Base-by-base conservation (phyloP, 306 rosid genomes). In the Prunus mira region DNA sequence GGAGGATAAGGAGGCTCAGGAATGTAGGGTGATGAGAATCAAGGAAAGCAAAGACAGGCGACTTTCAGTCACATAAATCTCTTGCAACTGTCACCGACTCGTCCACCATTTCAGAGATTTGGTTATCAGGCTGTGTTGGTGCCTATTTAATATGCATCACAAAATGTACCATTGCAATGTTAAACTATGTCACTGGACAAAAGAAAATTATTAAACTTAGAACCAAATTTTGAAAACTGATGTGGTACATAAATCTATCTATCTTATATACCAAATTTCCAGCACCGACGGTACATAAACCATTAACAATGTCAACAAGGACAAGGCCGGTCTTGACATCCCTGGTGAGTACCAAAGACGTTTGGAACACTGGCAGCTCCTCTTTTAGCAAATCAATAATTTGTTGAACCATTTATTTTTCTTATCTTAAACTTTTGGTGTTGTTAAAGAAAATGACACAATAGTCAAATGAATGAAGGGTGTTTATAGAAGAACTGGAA, bases 1-100 rank as follows among this genome's bases (percentile, higher is more conserved):
- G 90, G 86, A 75, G 97, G 98, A 89, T 87, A 95, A 43, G 97
- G 97, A 57, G 73, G 86, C 72, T 95, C 97, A 0, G 96, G 98
- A 73, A 84, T 50, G 38, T 92, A 0, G 93, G 96, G 62, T 90
- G 92, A 77, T 94, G 98, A 15, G 81, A 63, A 86, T 94, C 98
- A 47, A 89, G 78, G 50, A 85, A 90, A 75, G 91, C 98, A 50
- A 89, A 85, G 78, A 92, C 86, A 9, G 96, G 96, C 98, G 96
- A 92, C 3, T 92, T 85, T 56, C 84, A 90, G 32, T 84, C 92
- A 70, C 86, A 80, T 78, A 92, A 94, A 13, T 4, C 69, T 82
- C 85, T 82, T 17, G 93, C 84, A 14, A 90, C 76, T 78, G 67
- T 86, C 84, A 79, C 88, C 0, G 91, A 70, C 79, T 92, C 93